phyloP scores from a whole-genome alignment of 23 red algal species.

The Rhodosorus marinus region DNA sequence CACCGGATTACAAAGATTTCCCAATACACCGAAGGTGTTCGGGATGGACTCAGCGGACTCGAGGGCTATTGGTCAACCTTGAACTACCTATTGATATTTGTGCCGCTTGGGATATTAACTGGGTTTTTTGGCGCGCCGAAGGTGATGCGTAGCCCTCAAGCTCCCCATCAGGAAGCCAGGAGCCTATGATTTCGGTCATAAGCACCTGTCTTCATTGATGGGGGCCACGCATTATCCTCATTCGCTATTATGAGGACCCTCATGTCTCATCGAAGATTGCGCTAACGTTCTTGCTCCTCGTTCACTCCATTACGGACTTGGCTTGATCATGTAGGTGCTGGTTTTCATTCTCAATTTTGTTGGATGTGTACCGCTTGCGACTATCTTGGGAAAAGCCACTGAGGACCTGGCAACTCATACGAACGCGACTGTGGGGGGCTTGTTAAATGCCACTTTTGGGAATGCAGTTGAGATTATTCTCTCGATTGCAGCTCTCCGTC shows the following conservation, averaged over 20 bases:
- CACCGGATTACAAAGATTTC: too few relatives aligned
- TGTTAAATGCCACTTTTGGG: slow-evolving; percentile 94
- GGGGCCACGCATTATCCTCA: too few relatives aligned
- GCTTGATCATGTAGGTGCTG: slow-evolving; percentile 2
- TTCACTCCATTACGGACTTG: too few relatives aligned
- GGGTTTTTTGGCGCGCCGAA: slow-evolving; percentile 7
- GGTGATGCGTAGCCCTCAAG: too few relatives aligned
- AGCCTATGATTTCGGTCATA: too few relatives aligned
- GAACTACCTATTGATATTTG: slow-evolving; percentile 41
- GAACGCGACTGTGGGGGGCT: slow-evolving; percentile 52
- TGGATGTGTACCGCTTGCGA: slow-evolving; percentile 69
- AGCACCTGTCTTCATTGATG: too few relatives aligned
- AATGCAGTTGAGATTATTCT: slow-evolving; percentile 97
- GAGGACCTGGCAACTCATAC: slow-evolving; percentile 86
- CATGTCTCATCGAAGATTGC: too few relatives aligned
- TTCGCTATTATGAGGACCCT: too few relatives aligned
- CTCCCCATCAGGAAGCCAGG: too few relatives aligned
- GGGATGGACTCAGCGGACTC: slow-evolving; percentile 18
- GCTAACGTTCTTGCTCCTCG: too few relatives aligned
- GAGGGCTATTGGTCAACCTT: slow-evolving; percentile 44
- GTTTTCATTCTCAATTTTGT: slow-evolving; percentile 72
- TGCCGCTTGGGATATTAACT: slow-evolving; percentile 39
- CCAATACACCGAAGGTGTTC: too few relatives aligned
- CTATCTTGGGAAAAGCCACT: slow-evolving; percentile 66
- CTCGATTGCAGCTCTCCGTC: slow-evolving; percentile 43